A percentile compares a stretch with the other conserved stretches of the same genome.
Evolutionary conservation across 2,329 filamentous ascomycete species (phyloP).

Genomic region (Cercospora beticola): DNA sequence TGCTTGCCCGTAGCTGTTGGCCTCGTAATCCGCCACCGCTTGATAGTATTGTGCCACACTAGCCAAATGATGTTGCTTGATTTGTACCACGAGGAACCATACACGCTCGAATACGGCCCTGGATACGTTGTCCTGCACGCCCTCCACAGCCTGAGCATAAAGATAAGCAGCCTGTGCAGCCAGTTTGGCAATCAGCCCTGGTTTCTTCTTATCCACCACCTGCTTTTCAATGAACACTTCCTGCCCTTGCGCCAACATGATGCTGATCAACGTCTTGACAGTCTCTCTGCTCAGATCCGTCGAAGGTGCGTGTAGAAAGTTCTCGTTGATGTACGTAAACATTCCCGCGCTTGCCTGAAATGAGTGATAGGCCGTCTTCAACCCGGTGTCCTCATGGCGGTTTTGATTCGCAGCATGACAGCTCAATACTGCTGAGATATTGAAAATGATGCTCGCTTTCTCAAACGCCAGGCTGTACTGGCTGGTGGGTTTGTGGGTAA

Average conservation of each 20-base stretch:
- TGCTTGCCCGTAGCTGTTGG: constrained; percentile 79
- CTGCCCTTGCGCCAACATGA: constrained; percentile 94
- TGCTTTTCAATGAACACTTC: constrained; percentile 98
- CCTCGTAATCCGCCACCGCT: constrained; percentile 84
- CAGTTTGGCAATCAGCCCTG: constrained; percentile 85
- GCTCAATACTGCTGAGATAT: constrained; percentile 94
- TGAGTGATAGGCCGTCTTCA: constrained; percentile 96
- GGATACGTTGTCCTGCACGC: constrained; percentile 86
- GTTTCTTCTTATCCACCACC: constrained; percentile 87
- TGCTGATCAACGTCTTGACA: constrained; percentile 86
- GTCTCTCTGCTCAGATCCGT: constrained; percentile 95
- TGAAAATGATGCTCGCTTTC: constrained; percentile 99
- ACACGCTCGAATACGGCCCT: constrained; percentile 92
- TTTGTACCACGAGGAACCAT: constrained; percentile 80
- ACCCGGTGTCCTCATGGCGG: constrained; percentile 82
- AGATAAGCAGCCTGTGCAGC: constrained; percentile 87
- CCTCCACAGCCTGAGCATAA: constrained; percentile 84
- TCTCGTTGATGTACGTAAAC: constrained; percentile 99
- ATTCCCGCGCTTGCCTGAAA: constrained; percentile 98
- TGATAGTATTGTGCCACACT: constrained; percentile 93
- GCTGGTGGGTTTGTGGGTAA: constrained; percentile 94
- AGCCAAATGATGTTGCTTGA: constrained; percentile 78
- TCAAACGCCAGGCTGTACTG: constrained; percentile 97
- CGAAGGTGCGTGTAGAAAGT: constrained; percentile 94
- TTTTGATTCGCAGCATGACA: constrained; percentile 94